Conservation (phyloP, 164 flowering plant species). For the Vitis amurensis region DNA sequence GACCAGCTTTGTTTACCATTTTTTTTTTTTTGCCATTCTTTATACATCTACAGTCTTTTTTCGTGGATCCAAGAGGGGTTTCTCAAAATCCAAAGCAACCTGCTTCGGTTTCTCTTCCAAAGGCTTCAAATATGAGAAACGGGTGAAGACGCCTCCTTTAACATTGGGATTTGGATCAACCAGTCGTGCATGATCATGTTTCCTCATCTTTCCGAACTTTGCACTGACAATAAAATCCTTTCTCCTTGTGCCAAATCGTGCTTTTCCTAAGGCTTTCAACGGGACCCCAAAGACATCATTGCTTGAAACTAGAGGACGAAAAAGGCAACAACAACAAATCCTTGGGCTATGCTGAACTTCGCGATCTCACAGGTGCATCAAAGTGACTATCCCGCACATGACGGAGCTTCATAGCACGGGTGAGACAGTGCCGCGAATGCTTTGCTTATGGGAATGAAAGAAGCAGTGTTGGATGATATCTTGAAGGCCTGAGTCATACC, state of each 20-base stretch:
- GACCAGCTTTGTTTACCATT: conserved; percentile 89
- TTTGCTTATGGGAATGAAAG: too few species aligned
- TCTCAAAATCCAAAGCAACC: conserved; percentile 82
- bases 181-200: conserved; percentile 81
- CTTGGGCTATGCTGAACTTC: neutral
- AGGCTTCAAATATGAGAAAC: conserved; percentile 82
- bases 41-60: conserved; percentile 73
- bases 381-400: conserved; percentile 19
- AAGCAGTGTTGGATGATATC: too few species aligned
- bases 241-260: conserved; percentile 27
- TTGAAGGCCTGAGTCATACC: too few species aligned
- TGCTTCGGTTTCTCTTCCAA: conserved; percentile 80
- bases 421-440: conserved; percentile 2
- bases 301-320: conserved; percentile 17
- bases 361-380: too few species aligned
- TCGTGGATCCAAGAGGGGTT: conserved; percentile 74
- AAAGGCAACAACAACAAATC: neutral
- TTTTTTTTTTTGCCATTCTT: conserved; percentile 22
- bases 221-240: conserved; percentile 42
- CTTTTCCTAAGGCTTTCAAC: too few species aligned
- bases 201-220: conserved; percentile 69
- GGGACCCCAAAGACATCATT: conserved; percentile 24
- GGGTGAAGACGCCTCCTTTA: conserved; percentile 65
- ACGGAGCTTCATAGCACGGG: conserved; percentile 22
- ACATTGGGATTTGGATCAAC: conserved; percentile 73